Evolutionary conservation across 2,329 filamentous ascomycete genomes (phyloP).

Genomic region (Penicillium sp.): DNA sequence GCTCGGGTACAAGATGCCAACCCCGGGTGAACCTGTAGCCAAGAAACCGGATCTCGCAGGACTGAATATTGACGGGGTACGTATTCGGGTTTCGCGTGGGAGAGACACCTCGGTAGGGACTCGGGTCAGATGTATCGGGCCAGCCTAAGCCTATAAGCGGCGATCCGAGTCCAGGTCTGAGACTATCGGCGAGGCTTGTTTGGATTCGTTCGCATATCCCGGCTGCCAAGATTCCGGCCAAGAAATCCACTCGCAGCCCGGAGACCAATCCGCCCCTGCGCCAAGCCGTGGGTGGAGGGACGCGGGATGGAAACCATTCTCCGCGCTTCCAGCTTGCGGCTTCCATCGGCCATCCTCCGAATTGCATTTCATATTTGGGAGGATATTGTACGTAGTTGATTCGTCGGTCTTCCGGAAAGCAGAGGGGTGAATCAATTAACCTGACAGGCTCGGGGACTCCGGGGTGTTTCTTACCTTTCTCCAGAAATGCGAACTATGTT

Average conservation of each 20-base stretch:
- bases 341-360: constrained; percentile 4
- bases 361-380: neutral
- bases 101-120: neutral
- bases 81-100: neutral
- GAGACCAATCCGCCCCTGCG: neutral
- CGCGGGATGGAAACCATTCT: constrained; percentile 1
- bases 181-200: constrained; percentile 7
- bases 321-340: constrained; percentile 1
- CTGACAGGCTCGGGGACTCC: neutral
- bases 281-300: neutral
- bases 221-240: constrained; percentile 3
- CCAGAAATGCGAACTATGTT: neutral
- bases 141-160: constrained; percentile 2
- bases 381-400: neutral
- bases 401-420: neutral
- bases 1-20: neutral
- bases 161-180: neutral
- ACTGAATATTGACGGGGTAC: neutral
- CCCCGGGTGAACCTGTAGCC: neutral
- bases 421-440: neutral
- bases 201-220: constrained; percentile 2
- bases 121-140: neutral
- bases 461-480: neutral
- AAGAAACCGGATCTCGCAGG: neutral
- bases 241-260: neutral